Evolutionary conservation across 257 asterid species (phyloP).

Genomic region (Rauvolfia tetraphylla): DNA sequence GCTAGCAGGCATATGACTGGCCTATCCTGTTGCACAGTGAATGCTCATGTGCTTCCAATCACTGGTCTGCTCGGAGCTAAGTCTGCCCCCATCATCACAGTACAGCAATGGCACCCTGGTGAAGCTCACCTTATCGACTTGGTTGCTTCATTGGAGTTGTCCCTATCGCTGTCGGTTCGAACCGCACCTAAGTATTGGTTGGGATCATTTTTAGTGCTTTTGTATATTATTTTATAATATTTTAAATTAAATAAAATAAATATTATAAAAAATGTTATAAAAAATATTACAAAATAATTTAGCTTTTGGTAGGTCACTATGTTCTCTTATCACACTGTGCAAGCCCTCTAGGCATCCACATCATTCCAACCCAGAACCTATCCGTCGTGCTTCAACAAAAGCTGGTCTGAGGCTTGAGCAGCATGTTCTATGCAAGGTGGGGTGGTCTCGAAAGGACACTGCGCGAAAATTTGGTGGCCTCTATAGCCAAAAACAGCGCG

Average conservation of each 20-base stretch:
- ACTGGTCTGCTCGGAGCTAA: slow-evolving; percentile 7
- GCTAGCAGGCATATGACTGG: background rate
- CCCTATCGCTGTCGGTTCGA: slow-evolving; percentile 33
- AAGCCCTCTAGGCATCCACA: slow-evolving; percentile 30
- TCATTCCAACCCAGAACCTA: slow-evolving; percentile 24
- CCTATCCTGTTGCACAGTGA: slow-evolving; percentile 4
- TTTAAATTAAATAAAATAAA: too few relatives aligned
- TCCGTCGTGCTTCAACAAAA: background rate
- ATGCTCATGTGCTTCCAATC: slow-evolving; percentile 1
- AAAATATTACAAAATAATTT: too few relatives aligned
- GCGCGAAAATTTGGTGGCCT: slow-evolving; percentile 8
- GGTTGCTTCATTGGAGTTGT: slow-evolving; percentile 17
- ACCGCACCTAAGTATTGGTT: slow-evolving; percentile 8
- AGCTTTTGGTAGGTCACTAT: slow-evolving; percentile 15
- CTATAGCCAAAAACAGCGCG: slow-evolving; percentile 10
- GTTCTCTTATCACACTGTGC: slow-evolving; percentile 13
- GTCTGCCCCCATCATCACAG: slow-evolving; percentile 10
- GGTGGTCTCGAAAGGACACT: slow-evolving; percentile 25
- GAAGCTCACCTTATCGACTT: slow-evolving; percentile 24
- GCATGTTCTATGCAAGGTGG: slow-evolving; percentile 13
- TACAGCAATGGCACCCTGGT: slow-evolving; percentile 21
- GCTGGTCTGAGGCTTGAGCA: slow-evolving; percentile 9
- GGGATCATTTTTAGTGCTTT: too few relatives aligned
- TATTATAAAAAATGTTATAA: too few relatives aligned
- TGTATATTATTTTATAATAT: too few relatives aligned